Base-by-base conservation (phyloP, 768 basidiomycete genomes). In the Crucibulum laeve region DNA sequence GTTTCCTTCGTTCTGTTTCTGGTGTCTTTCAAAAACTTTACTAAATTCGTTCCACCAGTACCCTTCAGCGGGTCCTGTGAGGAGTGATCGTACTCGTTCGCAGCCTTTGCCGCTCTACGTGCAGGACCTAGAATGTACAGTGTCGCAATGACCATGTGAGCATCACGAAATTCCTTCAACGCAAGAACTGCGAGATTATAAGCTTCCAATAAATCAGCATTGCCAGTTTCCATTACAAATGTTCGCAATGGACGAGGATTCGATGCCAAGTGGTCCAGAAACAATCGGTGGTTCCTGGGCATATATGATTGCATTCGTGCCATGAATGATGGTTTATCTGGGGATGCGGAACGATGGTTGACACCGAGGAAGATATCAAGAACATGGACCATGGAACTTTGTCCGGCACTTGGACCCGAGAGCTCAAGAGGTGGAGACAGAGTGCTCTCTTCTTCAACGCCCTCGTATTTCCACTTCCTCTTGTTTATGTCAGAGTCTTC, bases 331-430 rank as follows among this genome's bases (percentile, higher is more conserved):
- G 59, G 55, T 34, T 60, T 55, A 13, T 53, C 56, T 11, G 60
- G 52, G 24, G 54, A 52, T 7, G 59, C 47, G 5, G 60, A 51
- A 22, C 69, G 69, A 52, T 80, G 76, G 53, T 85, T 79, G 5
- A 87, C 70, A 11, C 85, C 84, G 11, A 90, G 73, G 53, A 89
- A 89, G 37, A 84, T 69, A 50, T 88, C 87, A 8, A 90, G 65
- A 1, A 82, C 77, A 49, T 89, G 87, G 7, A 93, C 76, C 38
- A 92, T 66, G 1, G 84, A 74, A 57, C 87, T 90, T 61, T 93
- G 91, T 0, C 89, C 91, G 2, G 91, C 91, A 49, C 83, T 87
- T 4, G 91, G 84, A 1, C 91, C 91, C 1, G 84, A 84, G n/a
- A 89, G 69, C 49, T 87, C 76, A 1, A 65, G 65, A 0, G 76